Base-by-base conservation (phyloP, 139 green algal species). In the Asterochloris erici region DNA sequence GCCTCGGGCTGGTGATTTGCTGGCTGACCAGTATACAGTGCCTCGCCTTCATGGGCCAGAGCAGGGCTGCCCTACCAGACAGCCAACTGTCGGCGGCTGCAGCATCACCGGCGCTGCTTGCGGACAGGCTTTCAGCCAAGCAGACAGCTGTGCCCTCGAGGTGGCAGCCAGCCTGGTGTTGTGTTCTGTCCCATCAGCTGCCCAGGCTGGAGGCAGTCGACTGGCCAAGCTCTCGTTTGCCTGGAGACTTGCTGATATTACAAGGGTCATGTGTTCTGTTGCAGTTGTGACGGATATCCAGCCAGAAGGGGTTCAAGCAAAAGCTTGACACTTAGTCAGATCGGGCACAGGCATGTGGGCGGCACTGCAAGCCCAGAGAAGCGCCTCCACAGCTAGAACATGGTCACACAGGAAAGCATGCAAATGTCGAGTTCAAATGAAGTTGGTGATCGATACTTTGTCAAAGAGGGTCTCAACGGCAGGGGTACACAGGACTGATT, bases 251-350 rank as follows among this genome's bases (percentile, higher is more conserved):
- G 63, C 14, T 64, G 11, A 79, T 29, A 62, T 19, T 0, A 54
- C 38, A 54, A 54, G 16, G 14, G 74, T 62, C 38, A 29, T 66
- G 26, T 62, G 6, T 76, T 77, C 24, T 10, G 15, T 28, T 81
- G 81, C 81, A 84, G 81, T 84, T 21, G 81, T 84, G 19, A 84
- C 81, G 27, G 81, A 84, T 76, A 64, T 84, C 17, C 81, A 73
- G 63, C 76, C 76, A n/a, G 76, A 80, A 80, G 76, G 76, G 60
- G 76, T 80, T 60, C 76, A 80, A 80, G 76, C 76, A 19, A 80
- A 80, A 29, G 76, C 76, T 54, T 80, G 76, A 80, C 74, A 63
- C 16, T 1, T 23, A 14, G 63, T 28, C 9, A 26, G n/a, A 14
- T 77, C 19, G 0, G 21, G 13, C 54, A n/a, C 24, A 77, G 0